Base-by-base conservation (phyloP, 2,329 filamentous ascomycete genomes). In the Colletotrichum agaves region DNA sequence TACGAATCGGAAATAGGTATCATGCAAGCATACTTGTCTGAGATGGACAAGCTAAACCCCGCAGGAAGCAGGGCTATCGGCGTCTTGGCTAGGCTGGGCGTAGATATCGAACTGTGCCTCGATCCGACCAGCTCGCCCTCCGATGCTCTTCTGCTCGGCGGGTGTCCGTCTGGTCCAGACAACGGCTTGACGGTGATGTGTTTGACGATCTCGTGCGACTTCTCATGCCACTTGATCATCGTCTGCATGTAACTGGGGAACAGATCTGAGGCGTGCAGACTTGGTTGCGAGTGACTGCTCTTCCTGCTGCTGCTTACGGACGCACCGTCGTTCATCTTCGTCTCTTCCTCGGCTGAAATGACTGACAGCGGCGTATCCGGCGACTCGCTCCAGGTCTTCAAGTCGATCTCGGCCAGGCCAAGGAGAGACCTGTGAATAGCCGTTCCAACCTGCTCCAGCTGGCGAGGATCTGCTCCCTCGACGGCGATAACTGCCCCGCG, bases 401-500 rank as follows among this genome's bases (percentile, higher is more conserved):
- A 71, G 61, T 77, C 46, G 67, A 79, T 70, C 58, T 85, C 82
- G 13, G 77, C 77, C 12, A 80, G 80, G 5, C 76, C 76, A 2
- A 74, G 71, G 47, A 97, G 82, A 72, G 90, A 90, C 37, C 84
- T 83, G 61, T 91, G 85, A 19, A 97, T 87, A 17, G 87, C 85
- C 3, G 84, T 80, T 3, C 93, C 89, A 4, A 92, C 87, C 10
- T 86, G 83, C 2, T 81, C 77, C 10, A 87, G 75, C 21, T 87
- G 72, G n/a, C 74, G 73, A 6, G 76, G 71, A 64, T 90, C 87
- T 17, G 91, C 85, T 1, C 94, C 94, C 78, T 98, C 95, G 31
- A 98, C 82, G 0, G 93, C 91, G 69, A 98, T 90, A 41, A 98
- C 87, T 0, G 92, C 88, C 0, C 95, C 94, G n/a, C 94, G 87